phyloP scores from a whole-genome alignment of 257 asterid genomes.

The Lycium ferocissimum region DNA sequence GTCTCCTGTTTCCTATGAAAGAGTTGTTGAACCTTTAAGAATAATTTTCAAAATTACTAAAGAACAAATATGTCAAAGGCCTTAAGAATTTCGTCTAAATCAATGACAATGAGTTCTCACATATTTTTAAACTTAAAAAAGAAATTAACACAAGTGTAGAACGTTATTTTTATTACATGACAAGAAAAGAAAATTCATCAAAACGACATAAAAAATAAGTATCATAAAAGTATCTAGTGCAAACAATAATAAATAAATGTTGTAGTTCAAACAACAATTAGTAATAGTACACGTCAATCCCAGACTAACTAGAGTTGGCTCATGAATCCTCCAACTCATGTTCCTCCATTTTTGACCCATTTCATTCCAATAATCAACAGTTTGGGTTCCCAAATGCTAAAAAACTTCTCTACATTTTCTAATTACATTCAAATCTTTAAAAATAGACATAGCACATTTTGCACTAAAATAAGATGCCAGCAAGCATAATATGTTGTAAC shows the following conservation, averaged over 20 bases:
- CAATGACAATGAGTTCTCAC: not conserved
- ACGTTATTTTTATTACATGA: not conserved
- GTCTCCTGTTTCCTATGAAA: not conserved
- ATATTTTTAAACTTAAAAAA: not conserved
- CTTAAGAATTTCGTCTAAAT: not conserved
- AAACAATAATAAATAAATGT: not conserved
- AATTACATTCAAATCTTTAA: not conserved
- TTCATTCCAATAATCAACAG: constrained; percentile 1
- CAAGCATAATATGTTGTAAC: not conserved
- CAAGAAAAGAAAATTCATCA: not conserved
- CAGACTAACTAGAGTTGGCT: not conserved
- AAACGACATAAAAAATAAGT: not conserved
- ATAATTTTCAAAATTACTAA: not conserved
- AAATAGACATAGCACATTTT: not conserved
- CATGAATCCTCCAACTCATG: not conserved
- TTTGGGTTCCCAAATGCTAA: not conserved
- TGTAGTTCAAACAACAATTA: not conserved
- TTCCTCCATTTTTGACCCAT: not conserved
- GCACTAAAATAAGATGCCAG: not conserved
- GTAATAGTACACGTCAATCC: not conserved
- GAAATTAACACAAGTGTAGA: not conserved
- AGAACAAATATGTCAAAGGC: not conserved
- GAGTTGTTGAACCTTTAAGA: not conserved
- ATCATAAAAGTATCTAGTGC: not conserved
- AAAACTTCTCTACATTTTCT: not conserved